Base-by-base conservation (phyloP, 768 basidiomycete species). In the Amanita inopinata region DNA sequence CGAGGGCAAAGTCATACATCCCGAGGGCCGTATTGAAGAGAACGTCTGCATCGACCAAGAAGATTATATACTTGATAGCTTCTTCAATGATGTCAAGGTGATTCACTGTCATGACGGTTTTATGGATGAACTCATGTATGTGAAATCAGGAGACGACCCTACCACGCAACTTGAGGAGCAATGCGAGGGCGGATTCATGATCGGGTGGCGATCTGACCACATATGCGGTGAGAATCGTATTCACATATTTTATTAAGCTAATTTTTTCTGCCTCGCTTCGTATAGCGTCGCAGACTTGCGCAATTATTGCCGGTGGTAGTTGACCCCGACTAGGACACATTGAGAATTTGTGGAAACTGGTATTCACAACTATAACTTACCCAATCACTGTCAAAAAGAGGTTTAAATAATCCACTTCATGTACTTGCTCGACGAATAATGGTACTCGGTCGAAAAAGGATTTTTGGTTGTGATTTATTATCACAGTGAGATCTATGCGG, bases 1-100 rank as follows among this genome's bases (percentile, higher is more conserved):
- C 94, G 12, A 99, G 67, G 20, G 87, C 81, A 65, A 98, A 98
- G 61, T 99, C 92, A 56, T 99, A 99, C 92, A 98, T 98, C 14
- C 96, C 96, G 23, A 99, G 73, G 1, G 96, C 96, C 8, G 87
- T 85, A 58, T 98, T 81, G 63, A 94, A 98, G 3, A 99, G 71
- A 33, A 71, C 70, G 53, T 98, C 79, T 0, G 91, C 91, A 51
- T 98, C 90, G 14, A 91, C 89, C 23, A 99, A 75, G 71, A 98
- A 99, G 59, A 98, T 97, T 58, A 98, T 83, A 56, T 98, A 99
- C 57, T 93, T 97, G 53, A 98, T 86, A 4, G 96, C 96, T 46
- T 97, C 93, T 56, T 99, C 93, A 10, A 96, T 88, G 2, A 91
- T 60, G 19, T 77, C 70, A 0, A 85, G 77, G 48, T 88, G 72